Evolutionary conservation across 805 yeast species (phyloP), one percentile per base, ranked within the genome.

Genomic region (Metschnikowia dekortorum): DNA sequence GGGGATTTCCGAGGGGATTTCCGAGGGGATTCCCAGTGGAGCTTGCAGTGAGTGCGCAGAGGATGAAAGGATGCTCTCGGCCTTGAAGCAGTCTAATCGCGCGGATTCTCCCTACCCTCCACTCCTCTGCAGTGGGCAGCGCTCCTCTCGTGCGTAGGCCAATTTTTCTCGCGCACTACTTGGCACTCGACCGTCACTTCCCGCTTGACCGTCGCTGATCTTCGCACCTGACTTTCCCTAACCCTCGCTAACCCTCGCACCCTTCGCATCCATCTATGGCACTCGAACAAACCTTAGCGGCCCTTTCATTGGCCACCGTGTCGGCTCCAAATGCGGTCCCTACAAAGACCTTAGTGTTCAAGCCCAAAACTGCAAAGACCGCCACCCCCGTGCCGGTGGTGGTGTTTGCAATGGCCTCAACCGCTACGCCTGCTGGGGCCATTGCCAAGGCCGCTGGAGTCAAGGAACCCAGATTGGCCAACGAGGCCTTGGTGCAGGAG

Each of bases 391-490:
- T 86, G 38, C 96, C 97, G 39, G 78, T 89, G 31, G 80, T 89
- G 47, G 88, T 89, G 32, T 78, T 89, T 61, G 96, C 96, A 7
- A 76, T 85, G 52, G 80, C 80, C 33, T 60, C 83, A 2, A 87
- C 96, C 5, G 73, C 75, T 43, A 88, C 96, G 33, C 88, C 95
- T 44, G 69, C 85, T 3, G 73, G 76, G 18, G 63, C 76, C 36
- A 77, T 89, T 56, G 91, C 96, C 50, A 73, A 76, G 49, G 76
- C 81, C 39, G 85, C 89, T 10, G 76, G 73, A 40, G 87, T 80
- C 47, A 89, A 89, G 70, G 96, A 89, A 53, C 95, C 95, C 56
- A 81, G 96, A 69, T 74, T 89, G 61, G 97, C 96, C 47, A 84
- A 84, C 59, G 91, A 87, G 55, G 96, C 85, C 49, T 75, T 89